Conservation (phyloP, 495 filamentous ascomycete species). For the Penicillium taxi region DNA sequence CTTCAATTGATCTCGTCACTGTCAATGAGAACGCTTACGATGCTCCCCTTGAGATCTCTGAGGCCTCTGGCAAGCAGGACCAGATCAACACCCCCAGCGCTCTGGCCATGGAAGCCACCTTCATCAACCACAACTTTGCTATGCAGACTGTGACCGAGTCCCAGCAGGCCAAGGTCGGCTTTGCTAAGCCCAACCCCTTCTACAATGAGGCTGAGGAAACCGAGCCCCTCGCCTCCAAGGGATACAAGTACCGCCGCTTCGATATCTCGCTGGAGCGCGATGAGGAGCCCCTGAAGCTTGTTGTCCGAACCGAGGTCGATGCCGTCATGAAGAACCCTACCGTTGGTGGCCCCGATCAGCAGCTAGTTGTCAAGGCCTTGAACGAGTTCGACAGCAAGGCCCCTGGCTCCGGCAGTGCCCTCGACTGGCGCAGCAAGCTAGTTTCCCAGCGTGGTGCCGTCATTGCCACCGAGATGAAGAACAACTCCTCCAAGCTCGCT, state of each 20-base stretch:
- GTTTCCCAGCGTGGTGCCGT: constrained; percentile 89
- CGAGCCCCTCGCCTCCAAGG: constrained; percentile 87
- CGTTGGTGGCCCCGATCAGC: constrained; percentile 79
- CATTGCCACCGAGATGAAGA: constrained; percentile 99
- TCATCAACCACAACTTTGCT: constrained; percentile 99
- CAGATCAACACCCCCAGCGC: constrained; percentile 84
- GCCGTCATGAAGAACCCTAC: constrained; percentile 90
- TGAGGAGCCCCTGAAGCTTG: constrained; percentile 82
- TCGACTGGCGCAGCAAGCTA: constrained; percentile 94
- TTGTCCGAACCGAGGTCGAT: constrained; percentile 95
- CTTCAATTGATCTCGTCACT: constrained; percentile 89
- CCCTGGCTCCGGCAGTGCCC: constrained; percentile 82
- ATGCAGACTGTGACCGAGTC: constrained; percentile 86
- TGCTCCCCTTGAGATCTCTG: constrained; percentile 80
- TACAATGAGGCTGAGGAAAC: constrained; percentile 90
- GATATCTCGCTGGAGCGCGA: constrained; percentile 85
- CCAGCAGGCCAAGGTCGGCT: constrained; percentile 64
- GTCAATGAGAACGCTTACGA: constrained; percentile 99
- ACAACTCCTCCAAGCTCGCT: constrained; percentile 96
- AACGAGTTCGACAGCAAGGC: constrained; percentile 99
- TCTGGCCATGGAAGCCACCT: constrained; percentile 90
- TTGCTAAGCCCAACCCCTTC: constrained; percentile 90
- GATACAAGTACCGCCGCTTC: constrained; percentile 96
- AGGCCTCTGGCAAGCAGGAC: constrained; percentile 76
- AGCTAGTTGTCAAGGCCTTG: constrained; percentile 85